These are phyloP conservation scores for Symmetrospora coprosmae DNA, from an alignment of 768 basidiomycete genomes.

Conservation along the genomic window DNA sequence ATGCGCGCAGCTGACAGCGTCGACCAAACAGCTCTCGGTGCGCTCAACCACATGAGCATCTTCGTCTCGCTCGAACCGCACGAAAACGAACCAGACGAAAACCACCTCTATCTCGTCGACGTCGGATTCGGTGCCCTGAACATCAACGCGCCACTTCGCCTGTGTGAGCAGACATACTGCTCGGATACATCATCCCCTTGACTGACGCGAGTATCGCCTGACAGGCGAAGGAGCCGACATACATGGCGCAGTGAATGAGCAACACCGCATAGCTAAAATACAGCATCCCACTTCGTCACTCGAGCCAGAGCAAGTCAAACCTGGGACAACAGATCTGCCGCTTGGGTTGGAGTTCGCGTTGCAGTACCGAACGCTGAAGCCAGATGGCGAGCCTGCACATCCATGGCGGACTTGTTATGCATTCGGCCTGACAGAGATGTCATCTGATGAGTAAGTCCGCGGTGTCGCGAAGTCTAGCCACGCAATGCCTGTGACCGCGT, in stretches of 20 bases:
- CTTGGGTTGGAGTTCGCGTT: neutral
- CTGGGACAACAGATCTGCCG: neutral
- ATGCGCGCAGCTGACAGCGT: neutral
- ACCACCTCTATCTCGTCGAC: neutral
- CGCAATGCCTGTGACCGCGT: neutral
- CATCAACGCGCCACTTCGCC: neutral
- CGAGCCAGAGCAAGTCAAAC: neutral
- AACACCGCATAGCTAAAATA: neutral
- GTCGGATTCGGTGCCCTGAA: neutral
- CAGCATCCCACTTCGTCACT: neutral
- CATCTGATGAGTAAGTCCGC: neutral
- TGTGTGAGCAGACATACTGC: neutral
- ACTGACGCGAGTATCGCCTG: neutral
- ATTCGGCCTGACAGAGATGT: neutral
- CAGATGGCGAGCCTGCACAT: neutral
- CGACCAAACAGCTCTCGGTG: neutral
- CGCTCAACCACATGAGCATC: neutral
- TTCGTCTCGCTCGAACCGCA: neutral
- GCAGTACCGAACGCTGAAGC: neutral
- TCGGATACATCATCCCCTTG: neutral
- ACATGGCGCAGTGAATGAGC: neutral
- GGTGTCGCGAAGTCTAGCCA: neutral
- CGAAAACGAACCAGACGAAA: neutral
- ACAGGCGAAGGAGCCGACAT: neutral
- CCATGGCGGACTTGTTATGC: neutral